Conservation (phyloP, 1,284 basidiomycete species). For the Tylopilus sp. region DNA sequence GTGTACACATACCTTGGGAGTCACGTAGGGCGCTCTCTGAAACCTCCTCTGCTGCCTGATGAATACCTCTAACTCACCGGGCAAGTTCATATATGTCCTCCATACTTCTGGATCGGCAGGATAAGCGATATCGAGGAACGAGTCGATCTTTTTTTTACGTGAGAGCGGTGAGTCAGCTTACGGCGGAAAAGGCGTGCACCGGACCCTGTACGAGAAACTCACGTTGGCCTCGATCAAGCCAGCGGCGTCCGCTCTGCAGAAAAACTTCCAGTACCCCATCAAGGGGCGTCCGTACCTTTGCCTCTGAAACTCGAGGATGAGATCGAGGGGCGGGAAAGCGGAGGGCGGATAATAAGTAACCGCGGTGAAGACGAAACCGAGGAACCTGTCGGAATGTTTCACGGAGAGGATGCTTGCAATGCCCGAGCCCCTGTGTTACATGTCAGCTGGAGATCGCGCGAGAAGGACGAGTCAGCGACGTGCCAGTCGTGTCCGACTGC, state of each 20-base stretch:
- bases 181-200: background rate
- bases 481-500: slow-evolving; percentile 48
- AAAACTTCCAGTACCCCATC: slow-evolving; percentile 42
- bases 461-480: background rate
- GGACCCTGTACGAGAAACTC: background rate
- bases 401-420: slow-evolving; percentile 33
- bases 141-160: slow-evolving; percentile 25
- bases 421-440: slow-evolving; percentile 30
- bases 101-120: slow-evolving; percentile 34
- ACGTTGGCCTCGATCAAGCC: slow-evolving; percentile 33
- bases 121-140: slow-evolving; percentile 33
- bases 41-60: slow-evolving; percentile 25
- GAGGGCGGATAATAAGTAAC: slow-evolving; percentile 33
- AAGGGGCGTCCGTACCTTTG: slow-evolving; percentile 31
- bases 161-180: background rate
- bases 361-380: slow-evolving; percentile 33
- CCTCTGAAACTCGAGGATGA: slow-evolving; percentile 22
- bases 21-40: slow-evolving; percentile 32
- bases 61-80: slow-evolving; percentile 32
- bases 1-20: slow-evolving; percentile 26
- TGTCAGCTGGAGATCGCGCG: background rate
- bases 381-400: slow-evolving; percentile 32
- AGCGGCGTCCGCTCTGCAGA: slow-evolving; percentile 29
- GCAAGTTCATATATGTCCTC: slow-evolving; percentile 33
- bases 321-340: slow-evolving; percentile 27